Conservation (phyloP, 345 rosid species). For the Pseudoturritis turrita region DNA sequence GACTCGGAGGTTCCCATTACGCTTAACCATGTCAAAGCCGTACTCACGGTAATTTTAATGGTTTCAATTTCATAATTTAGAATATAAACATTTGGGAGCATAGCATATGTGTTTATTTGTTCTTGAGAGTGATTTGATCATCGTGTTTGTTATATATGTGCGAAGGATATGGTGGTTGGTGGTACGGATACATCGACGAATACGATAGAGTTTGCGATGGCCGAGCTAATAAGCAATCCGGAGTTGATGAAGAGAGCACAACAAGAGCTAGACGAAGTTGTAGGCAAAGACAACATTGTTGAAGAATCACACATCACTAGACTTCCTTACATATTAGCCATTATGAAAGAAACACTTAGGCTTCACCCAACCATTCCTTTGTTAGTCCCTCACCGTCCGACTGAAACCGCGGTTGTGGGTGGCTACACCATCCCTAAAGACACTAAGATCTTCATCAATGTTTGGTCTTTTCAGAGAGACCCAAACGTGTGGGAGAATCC, state of each 20-base stretch:
- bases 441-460: constrained; percentile 17
- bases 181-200: constrained; percentile 21
- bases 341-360: constrained; percentile 31
- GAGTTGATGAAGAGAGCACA: constrained; percentile 7
- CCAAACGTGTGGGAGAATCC: constrained; percentile 22
- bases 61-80: not conserved
- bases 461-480: constrained; percentile 19
- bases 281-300: constrained; percentile 7
- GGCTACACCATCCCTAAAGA: constrained; percentile 23
- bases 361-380: constrained; percentile 19
- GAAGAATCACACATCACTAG: constrained; percentile 24
- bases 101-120: not conserved
- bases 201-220: constrained; percentile 24
- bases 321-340: constrained; percentile 17
- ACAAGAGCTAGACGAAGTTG: constrained; percentile 24
- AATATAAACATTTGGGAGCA: not conserved
- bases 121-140: not conserved
- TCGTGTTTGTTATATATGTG: not conserved
- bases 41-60: constrained; percentile 43
- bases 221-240: constrained; percentile 1
- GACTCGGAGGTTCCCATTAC: constrained; percentile 38
- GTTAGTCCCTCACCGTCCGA: constrained; percentile 12
- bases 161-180: constrained; percentile 23
- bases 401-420: not conserved
- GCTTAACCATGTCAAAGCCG: constrained; percentile 42